Conservation (phyloP, 345 rosid genomes). For the Gynandropsis gynandra region DNA sequence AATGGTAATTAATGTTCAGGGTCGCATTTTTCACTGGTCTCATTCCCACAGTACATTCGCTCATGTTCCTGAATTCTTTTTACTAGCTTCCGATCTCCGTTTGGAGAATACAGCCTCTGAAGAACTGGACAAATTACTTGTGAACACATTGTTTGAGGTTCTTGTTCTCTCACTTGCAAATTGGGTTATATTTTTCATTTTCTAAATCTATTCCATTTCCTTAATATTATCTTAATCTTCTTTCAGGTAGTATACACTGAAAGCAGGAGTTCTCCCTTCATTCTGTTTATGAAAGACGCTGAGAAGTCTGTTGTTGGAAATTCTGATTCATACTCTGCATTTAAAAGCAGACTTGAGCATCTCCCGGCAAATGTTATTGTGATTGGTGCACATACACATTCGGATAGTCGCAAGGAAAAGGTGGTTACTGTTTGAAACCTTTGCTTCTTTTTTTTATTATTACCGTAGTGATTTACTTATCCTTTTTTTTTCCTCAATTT, state of each 20-base stretch:
- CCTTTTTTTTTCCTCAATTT: no score
- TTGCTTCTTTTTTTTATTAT: background rate
- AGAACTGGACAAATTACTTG: constrained; percentile 57
- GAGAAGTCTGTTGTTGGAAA: constrained; percentile 82
- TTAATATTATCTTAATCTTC: no score
- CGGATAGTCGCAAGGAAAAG: constrained; percentile 74
- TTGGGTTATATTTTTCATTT: background rate
- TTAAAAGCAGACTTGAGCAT: constrained; percentile 56
- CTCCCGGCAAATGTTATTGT: constrained; percentile 80
- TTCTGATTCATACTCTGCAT: constrained; percentile 51
- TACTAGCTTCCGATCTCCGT: constrained; percentile 60
- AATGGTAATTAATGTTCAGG: constrained; percentile 45
- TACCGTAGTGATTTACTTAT: no score
- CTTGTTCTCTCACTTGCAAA: constrained; percentile 7
- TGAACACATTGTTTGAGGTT: constrained; percentile 86
- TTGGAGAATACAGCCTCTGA: constrained; percentile 42
- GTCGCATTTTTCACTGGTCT: constrained; percentile 14
- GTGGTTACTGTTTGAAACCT: constrained; percentile 31
- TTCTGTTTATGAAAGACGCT: constrained; percentile 86
- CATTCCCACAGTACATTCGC: constrained; percentile 7
- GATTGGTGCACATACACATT: constrained; percentile 70
- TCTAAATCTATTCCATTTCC: background rate
- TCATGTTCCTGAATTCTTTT: constrained; percentile 8
- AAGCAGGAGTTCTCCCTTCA: constrained; percentile 75
- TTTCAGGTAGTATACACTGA: constrained; percentile 21